These are phyloP conservation scores for Moricandia moricandioides DNA, from an alignment of 345 rosid genomes.

Conservation along the genomic window DNA sequence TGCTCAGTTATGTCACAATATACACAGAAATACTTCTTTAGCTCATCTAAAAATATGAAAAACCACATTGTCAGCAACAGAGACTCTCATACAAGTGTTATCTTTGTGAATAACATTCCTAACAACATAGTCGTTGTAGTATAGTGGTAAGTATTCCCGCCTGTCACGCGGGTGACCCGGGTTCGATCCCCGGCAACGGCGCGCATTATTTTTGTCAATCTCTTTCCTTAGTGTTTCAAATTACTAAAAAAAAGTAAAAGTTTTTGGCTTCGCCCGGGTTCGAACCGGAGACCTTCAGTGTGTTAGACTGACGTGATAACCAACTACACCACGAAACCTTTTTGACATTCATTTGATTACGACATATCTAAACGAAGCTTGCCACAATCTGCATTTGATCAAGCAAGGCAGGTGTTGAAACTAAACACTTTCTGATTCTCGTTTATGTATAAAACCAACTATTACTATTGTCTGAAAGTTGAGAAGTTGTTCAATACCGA, in stretches of 20 bases:
- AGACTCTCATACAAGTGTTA: neutral
- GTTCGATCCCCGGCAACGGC: conserved; percentile 66
- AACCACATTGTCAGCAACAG: neutral
- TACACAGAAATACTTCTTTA: conserved; percentile 46
- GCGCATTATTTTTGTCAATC: neutral
- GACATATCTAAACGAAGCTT: no score
- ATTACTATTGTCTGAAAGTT: no score
- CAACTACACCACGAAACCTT: conserved; percentile 97
- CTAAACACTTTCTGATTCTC: no score
- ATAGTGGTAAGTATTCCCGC: conserved; percentile 90
- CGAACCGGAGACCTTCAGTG: conserved; percentile 64
- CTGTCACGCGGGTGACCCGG: conserved; percentile 98
- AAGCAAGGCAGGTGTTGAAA: no score
- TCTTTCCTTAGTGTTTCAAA: no score
- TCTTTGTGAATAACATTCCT: neutral
- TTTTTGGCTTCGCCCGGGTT: conserved; percentile 11
- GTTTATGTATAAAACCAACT: no score
- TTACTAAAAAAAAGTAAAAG: no score
- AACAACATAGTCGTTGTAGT: conserved; percentile 62
- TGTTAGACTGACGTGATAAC: conserved; percentile 99
- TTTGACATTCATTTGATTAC: no score
- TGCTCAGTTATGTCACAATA: conserved; percentile 47
- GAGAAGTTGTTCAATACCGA: no score
- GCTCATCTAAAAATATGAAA: conserved; percentile 38
- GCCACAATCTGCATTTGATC: no score